Evolutionary conservation across 2,329 filamentous ascomycete species (phyloP).

Genomic region (Cladosporium sp.): DNA sequence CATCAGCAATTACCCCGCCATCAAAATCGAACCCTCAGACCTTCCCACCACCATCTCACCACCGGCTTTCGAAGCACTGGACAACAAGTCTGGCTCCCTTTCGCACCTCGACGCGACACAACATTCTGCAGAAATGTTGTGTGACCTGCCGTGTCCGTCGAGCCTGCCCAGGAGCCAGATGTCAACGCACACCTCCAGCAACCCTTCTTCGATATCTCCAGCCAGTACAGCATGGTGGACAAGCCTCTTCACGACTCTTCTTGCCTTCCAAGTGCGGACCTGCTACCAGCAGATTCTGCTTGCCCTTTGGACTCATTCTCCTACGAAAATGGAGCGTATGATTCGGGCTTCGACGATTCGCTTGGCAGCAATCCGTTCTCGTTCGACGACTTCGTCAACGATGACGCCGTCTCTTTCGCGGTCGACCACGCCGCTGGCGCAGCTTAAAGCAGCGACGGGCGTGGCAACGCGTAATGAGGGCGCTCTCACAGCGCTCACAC

Average conservation of each 20-base stretch:
- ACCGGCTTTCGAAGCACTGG: conserved; percentile 24
- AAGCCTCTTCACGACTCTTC: conserved; percentile 29
- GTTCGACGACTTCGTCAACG: conserved; percentile 36
- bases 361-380: conserved; percentile 29
- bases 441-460: conserved; percentile 44
- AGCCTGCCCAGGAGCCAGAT: conserved; percentile 27
- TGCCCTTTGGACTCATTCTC: conserved; percentile 33
- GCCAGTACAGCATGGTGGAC: conserved; percentile 22
- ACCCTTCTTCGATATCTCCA: conserved; percentile 16
- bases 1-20: conserved; percentile 19
- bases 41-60: conserved; percentile 20
- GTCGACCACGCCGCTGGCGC: conserved; percentile 42
- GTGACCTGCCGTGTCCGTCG: conserved; percentile 99
- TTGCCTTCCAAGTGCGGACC: conserved; percentile 29
- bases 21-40: conserved; percentile 31
- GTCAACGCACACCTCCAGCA: conserved; percentile 16
- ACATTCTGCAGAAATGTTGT: conserved; percentile 99
- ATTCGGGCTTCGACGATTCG: conserved; percentile 29
- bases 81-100: conserved; percentile 20
- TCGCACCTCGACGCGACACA: conserved; percentile 64
- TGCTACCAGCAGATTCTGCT: conserved; percentile 30
- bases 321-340: conserved; percentile 33
- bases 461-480: conserved; percentile 35
- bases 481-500: conserved; percentile 27
- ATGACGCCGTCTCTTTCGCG: conserved; percentile 41